A percentile compares a stretch with the other conserved stretches of the same genome.
Conservation (phyloP, 345 rosid genomes). For the Dovyalis caffra region DNA sequence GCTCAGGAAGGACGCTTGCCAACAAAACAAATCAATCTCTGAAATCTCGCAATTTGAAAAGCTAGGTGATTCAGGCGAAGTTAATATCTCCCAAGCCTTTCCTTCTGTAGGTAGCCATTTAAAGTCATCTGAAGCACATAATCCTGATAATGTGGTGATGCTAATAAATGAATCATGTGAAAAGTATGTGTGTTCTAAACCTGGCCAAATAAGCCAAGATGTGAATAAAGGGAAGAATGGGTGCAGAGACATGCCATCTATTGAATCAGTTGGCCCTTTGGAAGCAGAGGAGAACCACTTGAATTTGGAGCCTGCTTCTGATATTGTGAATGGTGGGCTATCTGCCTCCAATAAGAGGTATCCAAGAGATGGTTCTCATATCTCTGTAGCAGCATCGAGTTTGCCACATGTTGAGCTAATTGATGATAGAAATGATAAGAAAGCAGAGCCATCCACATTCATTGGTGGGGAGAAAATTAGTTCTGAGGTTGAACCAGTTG, state of each 20-base stretch:
- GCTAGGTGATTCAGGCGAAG: conserved; percentile 22
- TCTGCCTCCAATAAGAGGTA: conserved; percentile 31
- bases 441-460: conserved; percentile 23
- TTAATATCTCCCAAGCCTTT: conserved; percentile 25
- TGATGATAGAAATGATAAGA: conserved; percentile 26
- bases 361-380: conserved; percentile 25
- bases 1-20: conserved; percentile 12
- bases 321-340: conserved; percentile 28
- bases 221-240: conserved; percentile 3
- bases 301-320: conserved; percentile 20
- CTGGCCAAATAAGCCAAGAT: conserved; percentile 23
- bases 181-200: conserved; percentile 17
- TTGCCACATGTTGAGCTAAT: conserved; percentile 20
- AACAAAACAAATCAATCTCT: conserved; percentile 17
- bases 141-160: conserved; percentile 11
- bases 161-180: conserved; percentile 25
- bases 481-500: conserved; percentile 26
- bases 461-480: conserved; percentile 24
- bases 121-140: conserved; percentile 23
- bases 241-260: conserved; percentile 16
- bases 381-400: conserved; percentile 26
- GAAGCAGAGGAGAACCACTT: conserved; percentile 21
- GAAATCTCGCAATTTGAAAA: conserved; percentile 29
- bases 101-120: conserved; percentile 27
- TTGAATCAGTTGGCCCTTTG: conserved; percentile 26